These are phyloP conservation scores for Fagopyrum tataricum DNA, from an alignment of 148 eudicot species.

Conservation along the genomic window DNA sequence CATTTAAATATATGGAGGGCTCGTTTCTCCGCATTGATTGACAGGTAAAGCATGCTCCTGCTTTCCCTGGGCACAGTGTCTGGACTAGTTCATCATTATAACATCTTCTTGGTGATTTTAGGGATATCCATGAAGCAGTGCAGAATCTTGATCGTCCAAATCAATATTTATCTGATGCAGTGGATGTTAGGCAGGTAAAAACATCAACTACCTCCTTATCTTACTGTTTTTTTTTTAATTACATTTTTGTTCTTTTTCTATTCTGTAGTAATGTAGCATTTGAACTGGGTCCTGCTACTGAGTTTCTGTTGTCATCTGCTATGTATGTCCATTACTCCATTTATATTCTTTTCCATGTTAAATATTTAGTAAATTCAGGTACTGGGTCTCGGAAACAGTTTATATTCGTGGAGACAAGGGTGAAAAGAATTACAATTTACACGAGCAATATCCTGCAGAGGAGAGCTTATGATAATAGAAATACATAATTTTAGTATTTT, in stretches of 20 bases:
- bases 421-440: background rate
- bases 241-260: background rate
- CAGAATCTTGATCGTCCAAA: constrained; percentile 75
- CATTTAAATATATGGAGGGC: constrained; percentile 81
- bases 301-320: background rate
- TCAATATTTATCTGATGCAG: constrained; percentile 75
- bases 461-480: background rate
- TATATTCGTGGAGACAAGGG: background rate
- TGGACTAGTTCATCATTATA: background rate
- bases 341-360: background rate
- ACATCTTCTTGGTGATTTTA: constrained; percentile 24
- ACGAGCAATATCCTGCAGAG: background rate
- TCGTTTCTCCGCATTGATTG: constrained; percentile 84
- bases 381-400: background rate
- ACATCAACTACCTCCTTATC: background rate
- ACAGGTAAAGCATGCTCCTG: constrained; percentile 27
- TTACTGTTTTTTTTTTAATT: background rate
- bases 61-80: background rate
- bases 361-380: background rate
- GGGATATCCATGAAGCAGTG: constrained; percentile 72
- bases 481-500: background rate
- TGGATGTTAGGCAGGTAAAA: constrained; percentile 84
- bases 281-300: background rate
- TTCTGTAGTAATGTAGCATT: too few species aligned
- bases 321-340: background rate